Evolutionary conservation across 805 yeast genomes (phyloP), one percentile per base, ranked within the genome.

Genomic region (Suhomyces sp.): DNA sequence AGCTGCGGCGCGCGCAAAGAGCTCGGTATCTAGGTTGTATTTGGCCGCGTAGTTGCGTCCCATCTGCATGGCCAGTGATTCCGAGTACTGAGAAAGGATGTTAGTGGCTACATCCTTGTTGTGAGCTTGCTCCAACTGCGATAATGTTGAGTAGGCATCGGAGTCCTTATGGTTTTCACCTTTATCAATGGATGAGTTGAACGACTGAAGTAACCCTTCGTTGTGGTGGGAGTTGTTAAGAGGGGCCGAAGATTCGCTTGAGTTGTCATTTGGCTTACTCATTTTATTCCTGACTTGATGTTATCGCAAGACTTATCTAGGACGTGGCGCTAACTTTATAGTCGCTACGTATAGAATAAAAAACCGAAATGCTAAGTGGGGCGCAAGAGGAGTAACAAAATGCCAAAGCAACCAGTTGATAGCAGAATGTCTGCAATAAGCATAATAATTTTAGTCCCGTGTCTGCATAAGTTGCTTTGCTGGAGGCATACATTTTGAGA

Each of bases 51-150:
- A 85, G 53, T 79, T 79, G 57, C 87, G 74, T 37, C 89, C 89
- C 88, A 85, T 84, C 54, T 76, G 79, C 81, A 81, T 81, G 7
- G 81, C 87, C 61, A 84, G 86, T 25, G 78, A 79, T 56, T 82
- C 84, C 15, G 83, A 66, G 60, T 85, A 84, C 62, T 82, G 83
- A 2, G 80, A 65, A 50, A 84, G 66, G 47, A 83, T 78, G 57
- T 84, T 84, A 21, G 68, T 72, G 15, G 39, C 54, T 6, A 8
- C 41, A 48, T 62, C 70, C 3, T 63, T 68, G 8, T 53, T 37
- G 22, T 59, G 62, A 29, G 62, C 52, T 37, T 65, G 61, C 10
- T 60, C 60, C 5, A 29, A 6, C 19, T 62, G 53, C 7, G 65
- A 61, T 41, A 52, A 59, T 22, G 57, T 20, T 20, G 60, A 54